A percentile compares a stretch with the other conserved stretches of the same genome.
These are phyloP conservation scores for Ustilago nuda DNA, from an alignment of 1,284 basidiomycete species.

Conservation along the genomic window DNA sequence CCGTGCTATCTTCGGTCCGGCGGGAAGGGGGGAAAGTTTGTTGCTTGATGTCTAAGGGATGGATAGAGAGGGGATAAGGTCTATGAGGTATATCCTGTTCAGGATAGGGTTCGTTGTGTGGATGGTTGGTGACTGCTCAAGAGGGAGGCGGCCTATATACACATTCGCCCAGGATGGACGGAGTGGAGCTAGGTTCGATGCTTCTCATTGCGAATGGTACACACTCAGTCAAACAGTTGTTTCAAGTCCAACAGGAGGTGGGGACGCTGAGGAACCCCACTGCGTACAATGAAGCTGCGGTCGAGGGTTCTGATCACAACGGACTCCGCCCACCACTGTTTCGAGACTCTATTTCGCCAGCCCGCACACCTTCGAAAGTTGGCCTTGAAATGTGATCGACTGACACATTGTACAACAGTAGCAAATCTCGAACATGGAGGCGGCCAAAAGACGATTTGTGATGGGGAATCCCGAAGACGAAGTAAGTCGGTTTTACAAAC, in stretches of 20 bases:
- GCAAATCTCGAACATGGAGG: neutral
- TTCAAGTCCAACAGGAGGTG: neutral
- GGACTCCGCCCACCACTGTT: neutral
- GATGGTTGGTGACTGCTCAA: neutral
- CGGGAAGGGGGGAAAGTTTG: neutral
- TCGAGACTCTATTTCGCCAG: neutral
- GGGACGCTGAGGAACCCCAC: neutral
- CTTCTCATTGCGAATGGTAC: neutral
- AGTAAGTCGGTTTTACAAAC: neutral
- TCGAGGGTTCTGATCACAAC: neutral
- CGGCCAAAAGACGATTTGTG: neutral
- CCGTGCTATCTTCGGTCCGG: neutral
- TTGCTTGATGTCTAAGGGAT: neutral
- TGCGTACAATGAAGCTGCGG: neutral
- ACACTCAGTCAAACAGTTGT: neutral
- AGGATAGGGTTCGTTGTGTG: neutral
- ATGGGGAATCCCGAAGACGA: conserved; percentile 1
- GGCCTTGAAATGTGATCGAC: neutral
- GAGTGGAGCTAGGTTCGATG: neutral
- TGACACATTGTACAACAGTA: neutral
- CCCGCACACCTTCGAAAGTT: neutral
- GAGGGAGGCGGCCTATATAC: neutral
- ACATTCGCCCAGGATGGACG: neutral
- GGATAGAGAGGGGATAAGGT: neutral
- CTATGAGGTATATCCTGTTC: neutral